Evolutionary conservation across 2,329 filamentous ascomycete genomes (phyloP).

Genomic region (Aspergillus texensis): DNA sequence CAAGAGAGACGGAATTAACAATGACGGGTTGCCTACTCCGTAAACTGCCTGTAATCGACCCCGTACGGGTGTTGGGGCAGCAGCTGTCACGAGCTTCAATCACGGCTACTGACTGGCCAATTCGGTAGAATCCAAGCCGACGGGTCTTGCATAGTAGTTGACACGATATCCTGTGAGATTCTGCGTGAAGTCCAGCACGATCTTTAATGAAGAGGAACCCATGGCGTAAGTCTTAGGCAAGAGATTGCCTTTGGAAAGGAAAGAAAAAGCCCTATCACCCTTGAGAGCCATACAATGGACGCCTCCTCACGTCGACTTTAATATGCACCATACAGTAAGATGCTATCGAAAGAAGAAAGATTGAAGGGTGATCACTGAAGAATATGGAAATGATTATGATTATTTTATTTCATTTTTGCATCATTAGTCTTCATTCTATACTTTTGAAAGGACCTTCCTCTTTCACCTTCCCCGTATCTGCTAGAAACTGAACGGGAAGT

Average conservation of each 20-base stretch:
- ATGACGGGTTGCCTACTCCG: neutral
- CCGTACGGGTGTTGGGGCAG: neutral
- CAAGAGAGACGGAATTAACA: no score
- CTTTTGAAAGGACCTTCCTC: neutral
- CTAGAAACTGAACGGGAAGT: neutral
- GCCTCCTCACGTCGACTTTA: neutral
- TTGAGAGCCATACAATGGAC: neutral
- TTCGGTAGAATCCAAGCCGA: conserved; percentile 6
- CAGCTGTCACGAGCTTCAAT: conserved; percentile 12
- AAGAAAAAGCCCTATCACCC: neutral
- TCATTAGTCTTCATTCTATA: neutral
- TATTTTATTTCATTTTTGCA: neutral
- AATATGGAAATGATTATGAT: neutral
- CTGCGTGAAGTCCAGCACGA: neutral
- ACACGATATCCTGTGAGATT: neutral
- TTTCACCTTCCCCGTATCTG: neutral
- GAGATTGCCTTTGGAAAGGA: neutral
- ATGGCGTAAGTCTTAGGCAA: neutral
- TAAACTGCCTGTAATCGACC: neutral
- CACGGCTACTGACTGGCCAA: conserved; percentile 10
- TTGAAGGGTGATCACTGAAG: neutral
- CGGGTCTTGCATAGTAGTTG: neutral
- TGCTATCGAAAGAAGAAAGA: neutral
- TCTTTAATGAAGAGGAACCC: neutral
- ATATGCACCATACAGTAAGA: neutral